These are phyloP conservation scores for Pisolithus tinctorius DNA, from an alignment of 768 basidiomycete species.

Conservation along the genomic window DNA sequence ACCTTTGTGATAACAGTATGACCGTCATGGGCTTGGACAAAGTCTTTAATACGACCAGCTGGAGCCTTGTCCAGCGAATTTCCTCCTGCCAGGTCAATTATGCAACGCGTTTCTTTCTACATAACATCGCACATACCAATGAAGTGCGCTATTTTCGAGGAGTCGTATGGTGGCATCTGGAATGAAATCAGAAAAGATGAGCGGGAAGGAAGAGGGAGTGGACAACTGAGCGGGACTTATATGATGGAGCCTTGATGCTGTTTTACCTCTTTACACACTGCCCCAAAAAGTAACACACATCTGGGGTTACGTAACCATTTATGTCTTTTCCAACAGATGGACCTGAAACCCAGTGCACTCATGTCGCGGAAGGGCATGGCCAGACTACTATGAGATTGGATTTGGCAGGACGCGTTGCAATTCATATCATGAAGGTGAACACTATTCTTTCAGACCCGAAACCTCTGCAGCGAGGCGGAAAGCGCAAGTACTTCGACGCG, in stretches of 20 bases:
- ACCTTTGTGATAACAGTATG: conserved; percentile 99
- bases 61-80: conserved; percentile 85
- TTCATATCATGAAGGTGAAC: too few relatives aligned
- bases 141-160: conserved; percentile 56
- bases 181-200: conserved; percentile 2
- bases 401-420: not conserved
- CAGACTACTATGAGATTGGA: not conserved
- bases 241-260: conserved; percentile 9
- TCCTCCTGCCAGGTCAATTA: conserved; percentile 56
- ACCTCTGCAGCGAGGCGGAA: too few relatives aligned
- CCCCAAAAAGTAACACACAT: conserved; percentile 21
- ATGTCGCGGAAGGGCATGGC: conserved; percentile 6
- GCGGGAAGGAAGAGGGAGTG: conserved; percentile 12
- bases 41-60: conserved; percentile 76
- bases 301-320: conserved; percentile 26
- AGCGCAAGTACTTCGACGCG: too few relatives aligned
- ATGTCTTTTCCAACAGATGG: not conserved
- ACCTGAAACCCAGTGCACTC: not conserved
- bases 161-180: conserved; percentile 39
- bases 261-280: conserved; percentile 13
- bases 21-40: conserved; percentile 85
- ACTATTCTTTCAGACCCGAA: too few relatives aligned
- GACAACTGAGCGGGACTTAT: not conserved
- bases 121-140: conserved; percentile 38
- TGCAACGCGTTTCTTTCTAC: conserved; percentile 6